Percentiles rank a stretch among this genome's conserved stretches.
Evolutionary conservation across 2,329 filamentous ascomycete species (phyloP).

Genomic region (Phialemonium atrogriseum): DNA sequence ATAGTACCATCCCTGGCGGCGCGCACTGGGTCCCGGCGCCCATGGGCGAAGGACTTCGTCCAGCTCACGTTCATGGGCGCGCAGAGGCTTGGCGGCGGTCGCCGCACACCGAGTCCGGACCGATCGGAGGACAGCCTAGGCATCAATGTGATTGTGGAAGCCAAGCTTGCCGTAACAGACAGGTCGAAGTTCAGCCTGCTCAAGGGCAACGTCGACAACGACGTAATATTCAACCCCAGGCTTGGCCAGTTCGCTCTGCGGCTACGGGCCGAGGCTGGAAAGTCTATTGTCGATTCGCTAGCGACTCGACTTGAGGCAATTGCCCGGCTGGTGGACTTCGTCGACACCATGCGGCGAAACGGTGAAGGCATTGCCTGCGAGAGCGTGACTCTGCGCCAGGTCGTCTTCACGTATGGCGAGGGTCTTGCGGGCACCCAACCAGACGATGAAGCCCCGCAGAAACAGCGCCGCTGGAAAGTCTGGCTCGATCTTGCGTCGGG

Average conservation of each 20-base stretch:
- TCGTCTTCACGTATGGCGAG: slow-evolving; percentile 61
- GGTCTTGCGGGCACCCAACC: slow-evolving; percentile 10
- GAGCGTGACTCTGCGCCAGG: slow-evolving; percentile 50
- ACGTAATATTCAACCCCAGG: slow-evolving; percentile 52
- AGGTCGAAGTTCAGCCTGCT: slow-evolving; percentile 48
- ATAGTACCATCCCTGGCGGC: slow-evolving; percentile 20
- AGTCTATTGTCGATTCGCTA: slow-evolving; percentile 50
- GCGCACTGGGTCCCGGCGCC: slow-evolving; percentile 17
- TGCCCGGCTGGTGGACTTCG: slow-evolving; percentile 61
- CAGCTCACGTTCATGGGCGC: slow-evolving; percentile 48
- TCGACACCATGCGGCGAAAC: slow-evolving; percentile 54
- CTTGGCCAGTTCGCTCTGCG: slow-evolving; percentile 56
- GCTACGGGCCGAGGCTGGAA: slow-evolving; percentile 49
- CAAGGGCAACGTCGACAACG: slow-evolving; percentile 45
- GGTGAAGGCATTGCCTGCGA: slow-evolving; percentile 47
- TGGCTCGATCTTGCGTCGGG: slow-evolving; percentile 47
- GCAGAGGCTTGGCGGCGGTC: slow-evolving; percentile 12
- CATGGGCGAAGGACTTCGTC: slow-evolving; percentile 54
- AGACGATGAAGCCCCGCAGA: background rate
- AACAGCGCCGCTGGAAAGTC: slow-evolving; percentile 35
- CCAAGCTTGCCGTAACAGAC: slow-evolving; percentile 45
- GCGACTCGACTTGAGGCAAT: slow-evolving; percentile 55
- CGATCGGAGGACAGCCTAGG: slow-evolving; percentile 2
- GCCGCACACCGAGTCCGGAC: too few species aligned
- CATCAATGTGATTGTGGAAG: slow-evolving; percentile 38